Evolutionary conservation across 805 yeast genomes (phyloP).

Genomic region (Teunomyces pallodes): DNA sequence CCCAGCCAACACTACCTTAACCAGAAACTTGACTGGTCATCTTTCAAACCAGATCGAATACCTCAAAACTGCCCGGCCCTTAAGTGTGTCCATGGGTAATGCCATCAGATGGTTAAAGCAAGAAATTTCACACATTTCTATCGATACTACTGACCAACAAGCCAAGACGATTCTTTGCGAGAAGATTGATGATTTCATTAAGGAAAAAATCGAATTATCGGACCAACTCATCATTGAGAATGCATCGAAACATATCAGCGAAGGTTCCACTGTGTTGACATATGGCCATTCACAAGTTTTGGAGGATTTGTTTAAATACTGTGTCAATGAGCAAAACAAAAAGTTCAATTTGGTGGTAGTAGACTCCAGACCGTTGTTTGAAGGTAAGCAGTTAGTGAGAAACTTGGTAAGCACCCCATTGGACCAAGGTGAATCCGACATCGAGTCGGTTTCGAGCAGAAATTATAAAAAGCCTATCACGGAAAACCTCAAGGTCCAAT

Average conservation of each 20-base stretch:
- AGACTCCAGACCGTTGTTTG: constrained; percentile 92
- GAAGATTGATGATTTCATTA: constrained; percentile 75
- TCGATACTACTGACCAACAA: constrained; percentile 62
- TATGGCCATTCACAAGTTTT: constrained; percentile 88
- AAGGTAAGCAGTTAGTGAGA: constrained; percentile 77
- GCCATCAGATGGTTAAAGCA: constrained; percentile 97
- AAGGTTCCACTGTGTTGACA: constrained; percentile 78
- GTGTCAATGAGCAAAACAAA: constrained; percentile 58
- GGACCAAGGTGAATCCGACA: constrained; percentile 16
- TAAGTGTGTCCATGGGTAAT: constrained; percentile 94
- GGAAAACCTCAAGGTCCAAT: constrained; percentile 67
- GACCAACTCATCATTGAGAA: constrained; percentile 78
- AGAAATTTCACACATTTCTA: constrained; percentile 78
- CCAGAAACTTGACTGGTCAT: constrained; percentile 85
- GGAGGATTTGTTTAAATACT: constrained; percentile 66
- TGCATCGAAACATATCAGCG: constrained; percentile 72
- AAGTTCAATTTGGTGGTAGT: constrained; percentile 78
- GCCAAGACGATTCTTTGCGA: constrained; percentile 66
- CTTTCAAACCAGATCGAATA: constrained; percentile 91
- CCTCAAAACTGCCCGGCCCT: constrained; percentile 84
- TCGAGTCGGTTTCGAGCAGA: constrained; percentile 17
- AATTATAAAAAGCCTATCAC: constrained; percentile 28
- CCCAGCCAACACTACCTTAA: constrained; percentile 79
- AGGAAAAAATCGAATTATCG: constrained; percentile 80
- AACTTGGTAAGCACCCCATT: constrained; percentile 49